phyloP scores from a whole-genome alignment of 2,329 filamentous ascomycete species.

The Sporothrix humicola region DNA sequence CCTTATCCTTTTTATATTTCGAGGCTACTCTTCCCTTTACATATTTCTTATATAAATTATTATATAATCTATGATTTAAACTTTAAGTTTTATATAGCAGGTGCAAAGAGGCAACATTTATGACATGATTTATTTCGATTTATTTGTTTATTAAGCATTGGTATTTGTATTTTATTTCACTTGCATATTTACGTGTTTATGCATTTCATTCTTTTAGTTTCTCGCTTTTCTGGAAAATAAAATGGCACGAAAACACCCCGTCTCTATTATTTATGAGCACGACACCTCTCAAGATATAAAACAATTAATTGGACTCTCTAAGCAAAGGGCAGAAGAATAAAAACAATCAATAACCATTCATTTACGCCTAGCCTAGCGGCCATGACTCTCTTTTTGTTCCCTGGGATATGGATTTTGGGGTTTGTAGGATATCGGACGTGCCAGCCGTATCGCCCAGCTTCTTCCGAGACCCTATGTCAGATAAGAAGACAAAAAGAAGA shows the following conservation, averaged over 20 bases:
- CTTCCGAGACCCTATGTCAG: not conserved
- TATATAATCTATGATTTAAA: not conserved
- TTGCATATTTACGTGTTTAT: too few relatives aligned
- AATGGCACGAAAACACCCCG: too few relatives aligned
- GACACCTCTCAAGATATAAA: not conserved
- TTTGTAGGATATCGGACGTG: not conserved
- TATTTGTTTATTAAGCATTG: too few relatives aligned
- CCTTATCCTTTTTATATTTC: not conserved
- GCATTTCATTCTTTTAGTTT: too few relatives aligned
- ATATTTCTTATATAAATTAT: not conserved
- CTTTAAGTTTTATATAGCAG: too few relatives aligned
- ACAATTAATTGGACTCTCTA: not conserved
- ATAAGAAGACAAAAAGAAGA: not conserved
- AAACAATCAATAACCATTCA: not conserved
- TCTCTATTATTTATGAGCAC: too few relatives aligned
- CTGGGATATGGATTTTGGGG: not conserved
- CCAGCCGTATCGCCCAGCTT: not conserved
- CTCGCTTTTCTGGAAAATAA: too few relatives aligned
- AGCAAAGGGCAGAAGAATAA: not conserved
- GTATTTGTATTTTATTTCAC: not conserved
- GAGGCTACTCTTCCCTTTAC: not conserved
- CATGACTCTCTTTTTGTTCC: constrained; percentile 15
- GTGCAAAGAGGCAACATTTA: too few relatives aligned
- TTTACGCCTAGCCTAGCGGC: constrained; percentile 29
- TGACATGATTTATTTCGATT: too few relatives aligned